Evolutionary conservation across 2,329 filamentous ascomycete genomes (phyloP).

Genomic region (Aspergillus ochraceus): DNA sequence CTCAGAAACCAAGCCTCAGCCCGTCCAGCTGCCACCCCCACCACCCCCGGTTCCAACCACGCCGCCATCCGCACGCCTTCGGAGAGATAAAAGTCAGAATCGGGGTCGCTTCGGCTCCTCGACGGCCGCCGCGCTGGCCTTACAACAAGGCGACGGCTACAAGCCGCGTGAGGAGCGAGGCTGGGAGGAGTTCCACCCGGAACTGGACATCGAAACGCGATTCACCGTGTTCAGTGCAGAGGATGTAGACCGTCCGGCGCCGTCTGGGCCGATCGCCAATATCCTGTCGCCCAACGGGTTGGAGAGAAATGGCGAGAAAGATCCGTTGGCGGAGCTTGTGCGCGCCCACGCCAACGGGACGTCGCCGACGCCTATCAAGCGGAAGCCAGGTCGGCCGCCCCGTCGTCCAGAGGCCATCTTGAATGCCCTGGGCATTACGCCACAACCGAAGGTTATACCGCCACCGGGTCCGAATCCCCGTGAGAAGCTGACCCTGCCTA

Average conservation of each 20-base stretch:
- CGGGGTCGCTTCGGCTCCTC: constrained; percentile 77
- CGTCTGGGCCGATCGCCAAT: constrained; percentile 47
- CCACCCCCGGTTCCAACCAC: constrained; percentile 35
- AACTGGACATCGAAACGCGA: constrained; percentile 81
- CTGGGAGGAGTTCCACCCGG: constrained; percentile 97
- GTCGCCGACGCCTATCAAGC: constrained; percentile 50
- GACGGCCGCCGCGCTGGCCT: constrained; percentile 80
- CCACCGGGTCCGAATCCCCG: constrained; percentile 52
- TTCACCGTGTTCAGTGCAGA: constrained; percentile 79
- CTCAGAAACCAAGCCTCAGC: constrained; percentile 21
- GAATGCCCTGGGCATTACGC: constrained; percentile 59
- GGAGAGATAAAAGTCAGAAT: constrained; percentile 43
- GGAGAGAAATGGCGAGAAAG: constrained; percentile 27
- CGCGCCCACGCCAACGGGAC: constrained; percentile 38
- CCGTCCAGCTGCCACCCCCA: constrained; percentile 27
- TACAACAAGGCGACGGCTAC: constrained; percentile 91
- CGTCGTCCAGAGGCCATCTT: constrained; percentile 63
- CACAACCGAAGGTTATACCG: constrained; percentile 53
- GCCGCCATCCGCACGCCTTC: constrained; percentile 40
- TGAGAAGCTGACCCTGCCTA: constrained; percentile 50
- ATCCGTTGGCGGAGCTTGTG: constrained; percentile 44
- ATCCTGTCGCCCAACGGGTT: constrained; percentile 27
- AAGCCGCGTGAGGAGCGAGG: constrained; percentile 95
- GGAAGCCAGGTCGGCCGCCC: constrained; percentile 65
- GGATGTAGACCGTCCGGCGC: constrained; percentile 75